These are phyloP conservation scores for Inga oerstediana DNA, from an alignment of 306 rosid species.

Conservation along the genomic window DNA sequence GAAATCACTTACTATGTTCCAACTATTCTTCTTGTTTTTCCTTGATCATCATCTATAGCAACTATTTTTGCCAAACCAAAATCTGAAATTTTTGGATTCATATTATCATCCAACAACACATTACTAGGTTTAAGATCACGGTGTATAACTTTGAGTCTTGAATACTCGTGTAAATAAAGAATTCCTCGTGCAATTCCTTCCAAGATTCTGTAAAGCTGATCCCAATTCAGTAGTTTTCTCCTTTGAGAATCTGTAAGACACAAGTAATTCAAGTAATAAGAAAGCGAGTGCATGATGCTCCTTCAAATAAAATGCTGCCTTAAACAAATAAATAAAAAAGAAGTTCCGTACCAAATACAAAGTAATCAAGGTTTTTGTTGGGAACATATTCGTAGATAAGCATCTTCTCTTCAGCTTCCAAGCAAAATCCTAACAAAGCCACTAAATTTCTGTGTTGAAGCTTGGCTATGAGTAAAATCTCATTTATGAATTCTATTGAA, in stretches of 20 bases:
- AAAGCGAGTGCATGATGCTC: background rate
- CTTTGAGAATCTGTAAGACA: slow-evolving; percentile 14
- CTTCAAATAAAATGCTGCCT: background rate
- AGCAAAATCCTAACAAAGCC: slow-evolving; percentile 45
- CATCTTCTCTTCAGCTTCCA: slow-evolving; percentile 32
- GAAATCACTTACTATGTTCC: slow-evolving; percentile 15
- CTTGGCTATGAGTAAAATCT: slow-evolving; percentile 43
- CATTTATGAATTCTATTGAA: slow-evolving; percentile 39
- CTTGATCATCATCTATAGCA: background rate
- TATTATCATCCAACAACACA: background rate
- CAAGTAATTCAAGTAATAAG: background rate
- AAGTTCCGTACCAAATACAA: background rate
- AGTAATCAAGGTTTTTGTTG: slow-evolving; percentile 28
- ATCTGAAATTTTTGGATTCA: slow-evolving; percentile 16
- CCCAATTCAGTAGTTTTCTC: slow-evolving; percentile 35
- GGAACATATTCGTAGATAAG: slow-evolving; percentile 34
- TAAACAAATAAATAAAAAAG: background rate
- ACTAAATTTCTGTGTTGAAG: slow-evolving; percentile 52
- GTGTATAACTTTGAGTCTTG: slow-evolving; percentile 34
- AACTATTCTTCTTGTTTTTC: background rate
- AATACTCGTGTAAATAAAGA: slow-evolving; percentile 37
- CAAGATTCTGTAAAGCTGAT: slow-evolving; percentile 29
- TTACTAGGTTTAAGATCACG: slow-evolving; percentile 22
- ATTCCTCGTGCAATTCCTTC: slow-evolving; percentile 42
- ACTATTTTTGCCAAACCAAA: slow-evolving; percentile 8